Conservation (phyloP, 192 early-diverging fungal genomes). For the Dissophora ornata region DNA sequence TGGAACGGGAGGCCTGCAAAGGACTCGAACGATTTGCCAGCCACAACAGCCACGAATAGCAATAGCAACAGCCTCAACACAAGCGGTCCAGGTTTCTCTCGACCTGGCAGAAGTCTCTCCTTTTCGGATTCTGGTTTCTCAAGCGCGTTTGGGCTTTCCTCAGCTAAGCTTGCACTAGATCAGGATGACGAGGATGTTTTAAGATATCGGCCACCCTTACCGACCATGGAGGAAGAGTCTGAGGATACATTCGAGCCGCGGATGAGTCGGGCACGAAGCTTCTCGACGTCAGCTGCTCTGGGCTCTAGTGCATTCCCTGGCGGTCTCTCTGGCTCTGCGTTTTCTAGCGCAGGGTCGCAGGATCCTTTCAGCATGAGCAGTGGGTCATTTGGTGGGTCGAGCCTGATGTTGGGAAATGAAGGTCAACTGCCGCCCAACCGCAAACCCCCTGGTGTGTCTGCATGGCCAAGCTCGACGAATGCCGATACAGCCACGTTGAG, state of each 20-base stretch:
- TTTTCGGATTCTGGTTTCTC: slow-evolving; percentile 50
- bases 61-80: background rate
- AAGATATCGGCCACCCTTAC: slow-evolving; percentile 29
- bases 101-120: slow-evolving; percentile 34
- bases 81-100: background rate
- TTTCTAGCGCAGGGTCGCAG: slow-evolving; percentile 4
- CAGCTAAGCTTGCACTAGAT: slow-evolving; percentile 13
- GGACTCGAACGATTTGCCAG: background rate
- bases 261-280: slow-evolving; percentile 30
- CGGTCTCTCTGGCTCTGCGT: slow-evolving; percentile 10
- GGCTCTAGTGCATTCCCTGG: slow-evolving; percentile 6
- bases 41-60: background rate
- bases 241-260: slow-evolving; percentile 37
- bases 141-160: slow-evolving; percentile 7
- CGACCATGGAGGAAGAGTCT: slow-evolving; percentile 48
- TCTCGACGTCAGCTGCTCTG: slow-evolving; percentile 40
- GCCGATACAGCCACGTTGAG: background rate
- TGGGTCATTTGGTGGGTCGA: slow-evolving; percentile 2
- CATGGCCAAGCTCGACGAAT: slow-evolving; percentile 15
- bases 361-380: slow-evolving; percentile 9
- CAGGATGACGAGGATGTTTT: slow-evolving; percentile 41
- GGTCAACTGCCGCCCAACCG: slow-evolving; percentile 1
- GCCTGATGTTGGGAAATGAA: background rate
- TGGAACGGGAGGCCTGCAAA: slow-evolving; percentile 7
- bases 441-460: slow-evolving; percentile 19